A percentile compares a stretch with the other conserved stretches of the same genome.
Evolutionary conservation across 768 basidiomycete species (phyloP).

Genomic region (Boletales sp.): DNA sequence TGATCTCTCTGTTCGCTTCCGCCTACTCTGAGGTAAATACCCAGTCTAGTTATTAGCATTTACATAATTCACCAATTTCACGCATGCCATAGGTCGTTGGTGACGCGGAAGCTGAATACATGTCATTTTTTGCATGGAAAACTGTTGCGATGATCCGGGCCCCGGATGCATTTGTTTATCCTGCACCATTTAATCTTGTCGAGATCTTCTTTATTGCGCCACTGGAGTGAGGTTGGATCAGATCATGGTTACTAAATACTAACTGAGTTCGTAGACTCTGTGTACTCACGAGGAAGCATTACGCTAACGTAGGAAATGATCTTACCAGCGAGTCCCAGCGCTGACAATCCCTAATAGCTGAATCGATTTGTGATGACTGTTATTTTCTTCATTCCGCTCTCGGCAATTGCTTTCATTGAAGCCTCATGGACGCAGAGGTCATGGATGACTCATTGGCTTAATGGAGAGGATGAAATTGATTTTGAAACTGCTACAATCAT

Average conservation of each 20-base stretch:
- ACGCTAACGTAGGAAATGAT: conserved; percentile 48
- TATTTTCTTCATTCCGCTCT: conserved; percentile 80
- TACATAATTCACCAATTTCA: conserved; percentile 1
- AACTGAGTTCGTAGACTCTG: conserved; percentile 34
- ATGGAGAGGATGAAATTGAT: conserved; percentile 54
- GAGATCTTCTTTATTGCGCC: conserved; percentile 80
- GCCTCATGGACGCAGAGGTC: conserved; percentile 47
- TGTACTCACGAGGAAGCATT: conserved; percentile 46
- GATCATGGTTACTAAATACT: not conserved
- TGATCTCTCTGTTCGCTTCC: conserved; percentile 93
- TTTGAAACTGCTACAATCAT: conserved; percentile 49
- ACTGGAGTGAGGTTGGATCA: conserved; percentile 61
- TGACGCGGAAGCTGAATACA: conserved; percentile 86
- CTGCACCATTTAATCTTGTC: conserved; percentile 89
- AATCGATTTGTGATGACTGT: conserved; percentile 76
- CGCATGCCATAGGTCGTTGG: conserved; percentile 57
- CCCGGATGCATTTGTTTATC: conserved; percentile 78
- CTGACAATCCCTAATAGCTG: conserved; percentile 39
- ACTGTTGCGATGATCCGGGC: conserved; percentile 82
- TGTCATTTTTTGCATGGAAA: conserved; percentile 88
- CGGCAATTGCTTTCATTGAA: conserved; percentile 73
- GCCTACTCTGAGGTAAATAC: conserved; percentile 81
- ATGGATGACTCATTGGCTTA: conserved; percentile 72
- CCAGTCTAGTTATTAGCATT: not conserved
- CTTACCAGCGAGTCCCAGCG: not conserved